Conservation (phyloP, 2,329 filamentous ascomycete species). For the Graphiopsis chlorocephala region DNA sequence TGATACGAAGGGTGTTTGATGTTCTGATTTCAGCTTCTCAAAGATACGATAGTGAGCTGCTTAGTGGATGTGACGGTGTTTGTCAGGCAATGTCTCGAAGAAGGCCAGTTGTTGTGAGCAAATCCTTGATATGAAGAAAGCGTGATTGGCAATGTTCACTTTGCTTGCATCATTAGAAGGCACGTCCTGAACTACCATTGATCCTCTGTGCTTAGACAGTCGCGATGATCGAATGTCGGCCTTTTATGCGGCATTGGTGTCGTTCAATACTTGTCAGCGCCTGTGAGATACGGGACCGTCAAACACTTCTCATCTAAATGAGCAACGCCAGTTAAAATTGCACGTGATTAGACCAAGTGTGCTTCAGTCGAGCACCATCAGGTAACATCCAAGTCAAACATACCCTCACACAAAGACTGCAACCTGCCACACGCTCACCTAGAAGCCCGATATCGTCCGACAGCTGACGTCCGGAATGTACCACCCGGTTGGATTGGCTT, state of each 20-base stretch:
- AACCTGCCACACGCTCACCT: not conserved
- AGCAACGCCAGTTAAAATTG: too few species aligned
- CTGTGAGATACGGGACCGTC: too few species aligned
- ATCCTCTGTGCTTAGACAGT: too few species aligned
- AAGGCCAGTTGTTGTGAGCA: not conserved
- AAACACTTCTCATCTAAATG: too few species aligned
- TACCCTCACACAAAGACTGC: not conserved
- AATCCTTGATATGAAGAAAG: not conserved
- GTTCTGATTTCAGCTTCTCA: not conserved
- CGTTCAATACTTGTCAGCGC: too few species aligned
- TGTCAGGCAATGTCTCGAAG: not conserved
- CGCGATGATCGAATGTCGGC: too few species aligned
- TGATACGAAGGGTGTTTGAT: not conserved
- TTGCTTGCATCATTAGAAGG: too few species aligned
- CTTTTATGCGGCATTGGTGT: too few species aligned
- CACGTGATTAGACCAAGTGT: too few species aligned
- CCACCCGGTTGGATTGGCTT: not conserved
- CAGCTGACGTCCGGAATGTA: not conserved
- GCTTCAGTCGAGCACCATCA: not conserved
- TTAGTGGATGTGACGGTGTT: not conserved
- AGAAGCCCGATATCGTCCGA: not conserved
- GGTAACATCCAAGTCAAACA: not conserved
- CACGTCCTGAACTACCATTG: too few species aligned
- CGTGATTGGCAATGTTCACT: not conserved
- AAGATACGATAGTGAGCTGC: not conserved